These are phyloP conservation scores for Daldinia concentrica DNA, from an alignment of 495 filamentous ascomycete genomes.

Conservation along the genomic window DNA sequence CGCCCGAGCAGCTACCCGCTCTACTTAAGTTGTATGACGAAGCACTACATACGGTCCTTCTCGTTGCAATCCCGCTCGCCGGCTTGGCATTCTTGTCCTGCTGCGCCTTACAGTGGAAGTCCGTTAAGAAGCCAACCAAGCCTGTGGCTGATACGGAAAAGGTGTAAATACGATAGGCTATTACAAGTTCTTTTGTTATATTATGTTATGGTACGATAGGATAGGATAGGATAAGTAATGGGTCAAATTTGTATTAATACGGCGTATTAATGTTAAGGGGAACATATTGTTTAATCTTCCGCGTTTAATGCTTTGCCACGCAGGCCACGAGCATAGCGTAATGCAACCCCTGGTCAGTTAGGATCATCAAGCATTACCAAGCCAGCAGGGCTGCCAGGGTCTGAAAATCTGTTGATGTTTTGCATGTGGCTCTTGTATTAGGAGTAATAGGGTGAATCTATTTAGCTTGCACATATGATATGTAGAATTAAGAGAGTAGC, in stretches of 20 bases:
- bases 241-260: constrained; percentile 1
- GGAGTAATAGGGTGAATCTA: background rate
- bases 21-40: constrained; percentile 47
- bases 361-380: constrained; percentile 1
- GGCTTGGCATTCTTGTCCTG: constrained; percentile 50
- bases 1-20: constrained; percentile 41
- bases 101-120: constrained; percentile 61
- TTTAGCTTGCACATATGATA: background rate
- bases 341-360: background rate
- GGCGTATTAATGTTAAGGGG: background rate
- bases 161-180: constrained; percentile 9
- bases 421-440: background rate
- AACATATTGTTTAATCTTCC: background rate
- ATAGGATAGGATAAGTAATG: background rate
- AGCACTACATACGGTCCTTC: constrained; percentile 46
- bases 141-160: constrained; percentile 14
- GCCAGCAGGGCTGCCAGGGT: background rate
- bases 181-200: constrained; percentile 4
- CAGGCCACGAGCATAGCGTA: background rate
- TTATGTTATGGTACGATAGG: background rate
- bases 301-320: background rate
- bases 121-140: constrained; percentile 51
- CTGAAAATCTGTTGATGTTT: background rate
- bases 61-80: constrained; percentile 49
- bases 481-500: background rate